Evolutionary conservation across 2,329 filamentous ascomycete genomes (phyloP), one percentile per base, ranked within the genome.

Genomic region (Coniella lustricola): DNA sequence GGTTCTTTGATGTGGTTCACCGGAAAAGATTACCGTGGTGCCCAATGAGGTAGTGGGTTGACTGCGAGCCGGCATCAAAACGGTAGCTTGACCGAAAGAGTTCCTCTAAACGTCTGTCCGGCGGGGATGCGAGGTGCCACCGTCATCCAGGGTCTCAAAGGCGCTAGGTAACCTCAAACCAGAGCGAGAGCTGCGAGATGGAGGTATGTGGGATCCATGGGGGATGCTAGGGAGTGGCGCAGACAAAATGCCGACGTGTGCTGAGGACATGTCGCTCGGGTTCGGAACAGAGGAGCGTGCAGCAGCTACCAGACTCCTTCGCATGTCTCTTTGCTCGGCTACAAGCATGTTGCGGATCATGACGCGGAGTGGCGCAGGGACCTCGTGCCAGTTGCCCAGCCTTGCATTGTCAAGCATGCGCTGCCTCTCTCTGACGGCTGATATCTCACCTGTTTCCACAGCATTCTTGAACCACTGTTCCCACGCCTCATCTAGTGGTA

Each of bases 381-480:
- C 73, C 20, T 79, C 73, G 34, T 72, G 62, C 79, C 79, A 83
- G 53, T 72, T 71, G 38, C 76, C 77, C 7, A 70, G 67, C 51
- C 77, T 69, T n/a, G 77, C 78, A 8, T 75, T 74, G 46, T 66
- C 71, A 14, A 82, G 62, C 64, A 81, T 73, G 32, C 70, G 67
- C 61, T 57, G 65, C 60, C 63, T 60, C 57, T 63, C 64, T 57
- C 55, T 60, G 53, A 65, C 62, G 45, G 62, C 55, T 44, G 62
- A 55, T 51, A 71, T 68, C 46, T 73, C 68, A 51, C 82, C 82
- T 5, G 76, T 72, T 59, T 87, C 83, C 42, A 84, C 76, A 37
- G 78, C 81, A 57, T 82, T 81, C 64, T 87, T 87, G 52, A 87
- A 68, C 77, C 82, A 87, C 62, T 85, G 81, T 63, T 87, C 84